Evolutionary conservation across 352 stramenopile genomes (phyloP), one percentile per base, ranked within the genome.

Genomic region (Paralagenidium karlingii): DNA sequence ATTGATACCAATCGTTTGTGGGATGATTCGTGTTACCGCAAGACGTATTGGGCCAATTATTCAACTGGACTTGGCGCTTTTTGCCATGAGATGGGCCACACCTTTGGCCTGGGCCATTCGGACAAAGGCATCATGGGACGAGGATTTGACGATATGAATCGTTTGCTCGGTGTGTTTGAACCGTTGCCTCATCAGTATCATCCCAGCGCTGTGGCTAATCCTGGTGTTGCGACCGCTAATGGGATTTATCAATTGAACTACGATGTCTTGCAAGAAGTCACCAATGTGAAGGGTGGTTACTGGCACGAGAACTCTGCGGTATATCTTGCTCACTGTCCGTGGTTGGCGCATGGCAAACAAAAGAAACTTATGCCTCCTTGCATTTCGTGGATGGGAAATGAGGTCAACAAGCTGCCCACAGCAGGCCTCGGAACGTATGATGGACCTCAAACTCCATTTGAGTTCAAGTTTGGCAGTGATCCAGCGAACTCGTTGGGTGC

Each of bases 141-240:
- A 20, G 73, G 73, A 8, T 86, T 86, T 53, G 67, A 83, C 32
- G 69, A 86, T 24, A 73, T 83, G 64, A 82, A 82, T 36, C 59
- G 52, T 5, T 31, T 84, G 18, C 55, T 81, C 22, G 67, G 57
- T 13, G 55, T 64, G 10, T 76, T 65, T 28, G 39, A 71, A 38
- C 49, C 58, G 9, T 48, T 60, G 6, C 30, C 58, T 3, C 39
- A 43, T n/a, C n/a, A n/a, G n/a, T n/a, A n/a, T n/a, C n/a, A 5
- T 59, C 51, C n/a, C 57, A 48, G 0, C 55, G 29, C 53, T 26
- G 28, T 13, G 28, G 28, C 15, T 13, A 32, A 43, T 55, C 28
- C 39, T 69, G 2, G 51, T 58, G 3, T 60, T 56, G 24, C 45
- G 24, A 40, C 29, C 13, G 25, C 24, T 8, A 50, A 63, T 21